Evolutionary conservation across 305 asterid species (phyloP), one percentile per base, ranked within the genome.

Genomic region (Fraxinus baroniana): DNA sequence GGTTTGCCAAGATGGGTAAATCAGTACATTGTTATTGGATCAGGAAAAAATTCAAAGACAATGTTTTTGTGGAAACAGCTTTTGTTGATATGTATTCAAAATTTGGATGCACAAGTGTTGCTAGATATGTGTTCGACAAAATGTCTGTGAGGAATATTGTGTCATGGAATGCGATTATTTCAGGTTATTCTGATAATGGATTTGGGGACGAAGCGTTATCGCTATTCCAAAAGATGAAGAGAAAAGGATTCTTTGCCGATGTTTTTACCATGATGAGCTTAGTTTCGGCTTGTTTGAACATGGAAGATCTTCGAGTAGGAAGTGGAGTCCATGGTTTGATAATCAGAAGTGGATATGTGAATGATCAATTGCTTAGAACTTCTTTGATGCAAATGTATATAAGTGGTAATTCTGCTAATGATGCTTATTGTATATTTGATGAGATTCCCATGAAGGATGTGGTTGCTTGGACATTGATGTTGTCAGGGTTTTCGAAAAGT

Each of bases 401-500:
- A 74, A 84, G 81, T 74, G 78, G 77, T 30, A 41, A 82, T 64
- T 83, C 57, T 76, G 82, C 80, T 4, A 41, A 80, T 30, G 86
- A 90, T 81, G 94, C 93, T 22, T 86, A 82, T 83, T 74, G 73
- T 87, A 75, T 90, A 76, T 91, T 91, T 44, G 62, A 20, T 68
- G 92, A 90, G 83, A 85, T 90, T 49, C 9, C 22, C 81, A 62
- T 78, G 68, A 88, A 87, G 80, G 94, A 90, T 78, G 81, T 86
- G 74, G 89, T 90, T 77, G 80, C 87, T 44, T 91, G 94, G 93
- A 91, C 94, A 82, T 77, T 85, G 84, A 91, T 91, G 93, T 80
- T 91, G 79, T 85, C 86, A 77, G 94, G 94, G 12, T 89, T 90
- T 71, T 71, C 86, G 15, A 87, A 80, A 75, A 84, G 87, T 57